Base-by-base conservation (phyloP, 78 protist species). In the Tieghemostelium lacteum region DNA sequence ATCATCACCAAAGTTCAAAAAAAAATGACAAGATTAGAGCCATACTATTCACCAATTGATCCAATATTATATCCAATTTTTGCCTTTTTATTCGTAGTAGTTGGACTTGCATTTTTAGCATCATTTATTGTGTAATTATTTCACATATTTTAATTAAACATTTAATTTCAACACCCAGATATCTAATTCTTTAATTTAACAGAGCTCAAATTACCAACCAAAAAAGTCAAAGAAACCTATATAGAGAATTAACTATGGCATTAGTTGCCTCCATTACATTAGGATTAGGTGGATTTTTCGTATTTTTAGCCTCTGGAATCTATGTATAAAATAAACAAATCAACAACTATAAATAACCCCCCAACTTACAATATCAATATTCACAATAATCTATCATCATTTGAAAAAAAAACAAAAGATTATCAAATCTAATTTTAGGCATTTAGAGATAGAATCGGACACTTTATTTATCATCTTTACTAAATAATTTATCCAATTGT, bases 221-320 rank as follows among this genome's bases (percentile, higher is more conserved):
- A 14, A 83, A 66, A 17, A 42, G 40, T 29, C 17, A 33, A 64
- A 83, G 54, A 36, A 83, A 83, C 33, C 66, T 83, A 37, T 69
- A 63, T 40, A 22, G 50, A 34, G 91, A 69, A 58, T 49, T 69
- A 55, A 42, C 73, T 39, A 28, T 64, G 6, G 91, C 91, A 28
- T 42, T 42, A 22, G 26, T 83, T 45, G 70, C 91, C 34, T 66
- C 91, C 29, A 24, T 31, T 42, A 83, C 72, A 29, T 69, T 83
- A 63, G 88, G 91, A 45, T 24, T 60, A 52, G 91, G 91, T 60
- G n/a, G 26, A 40, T 83, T 83, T 52, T 83, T 83, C 62, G 91
- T 70, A 33, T 52, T 83, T 26, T 60, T 83, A 33, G 77, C 91
- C 19, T 42, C 52, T 69, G 91, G 91, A 17, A 83, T 83, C 63